Conservation (phyloP, 2,329 filamentous ascomycete species). For the Hypoxylon sp. region DNA sequence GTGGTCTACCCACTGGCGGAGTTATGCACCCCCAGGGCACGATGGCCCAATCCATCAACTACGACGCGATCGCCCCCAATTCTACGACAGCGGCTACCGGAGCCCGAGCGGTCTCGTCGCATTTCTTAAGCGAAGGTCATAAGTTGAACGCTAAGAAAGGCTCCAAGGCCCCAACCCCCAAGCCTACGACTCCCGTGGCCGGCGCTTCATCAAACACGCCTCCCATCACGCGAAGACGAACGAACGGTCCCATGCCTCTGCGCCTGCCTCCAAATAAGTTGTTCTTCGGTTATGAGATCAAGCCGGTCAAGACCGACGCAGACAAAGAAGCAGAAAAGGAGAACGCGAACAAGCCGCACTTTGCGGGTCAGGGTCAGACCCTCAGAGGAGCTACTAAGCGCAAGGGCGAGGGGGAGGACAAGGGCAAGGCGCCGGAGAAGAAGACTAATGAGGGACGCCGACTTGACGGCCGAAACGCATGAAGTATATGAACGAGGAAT, state of each 20-base stretch:
- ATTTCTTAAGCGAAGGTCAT: constrained; percentile 85
- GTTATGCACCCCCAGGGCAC: constrained; percentile 85
- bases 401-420: constrained; percentile 68
- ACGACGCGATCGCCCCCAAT: constrained; percentile 86
- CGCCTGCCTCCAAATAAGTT: constrained; percentile 88
- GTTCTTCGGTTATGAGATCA: constrained; percentile 96
- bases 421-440: constrained; percentile 62
- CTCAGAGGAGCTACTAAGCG: constrained; percentile 78
- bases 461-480: constrained; percentile 58
- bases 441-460: constrained; percentile 60
- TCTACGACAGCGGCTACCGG: constrained; percentile 72
- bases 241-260: constrained; percentile 87
- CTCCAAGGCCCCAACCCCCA: constrained; percentile 79
- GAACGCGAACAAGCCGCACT: constrained; percentile 76
- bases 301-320: constrained; percentile 83
- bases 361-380: constrained; percentile 87
- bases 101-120: constrained; percentile 65
- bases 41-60: constrained; percentile 99
- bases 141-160: constrained; percentile 86
- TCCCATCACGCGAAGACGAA: constrained; percentile 58
- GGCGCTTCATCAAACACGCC: constrained; percentile 61
- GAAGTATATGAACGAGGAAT: constrained; percentile 9
- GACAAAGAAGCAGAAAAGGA: constrained; percentile 76
- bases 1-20: constrained; percentile 77
- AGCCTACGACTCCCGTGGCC: constrained; percentile 78